Evolutionary conservation across 495 filamentous ascomycete genomes (phyloP), one percentile per base, ranked within the genome.

Genomic region (Monascus purpureus): DNA sequence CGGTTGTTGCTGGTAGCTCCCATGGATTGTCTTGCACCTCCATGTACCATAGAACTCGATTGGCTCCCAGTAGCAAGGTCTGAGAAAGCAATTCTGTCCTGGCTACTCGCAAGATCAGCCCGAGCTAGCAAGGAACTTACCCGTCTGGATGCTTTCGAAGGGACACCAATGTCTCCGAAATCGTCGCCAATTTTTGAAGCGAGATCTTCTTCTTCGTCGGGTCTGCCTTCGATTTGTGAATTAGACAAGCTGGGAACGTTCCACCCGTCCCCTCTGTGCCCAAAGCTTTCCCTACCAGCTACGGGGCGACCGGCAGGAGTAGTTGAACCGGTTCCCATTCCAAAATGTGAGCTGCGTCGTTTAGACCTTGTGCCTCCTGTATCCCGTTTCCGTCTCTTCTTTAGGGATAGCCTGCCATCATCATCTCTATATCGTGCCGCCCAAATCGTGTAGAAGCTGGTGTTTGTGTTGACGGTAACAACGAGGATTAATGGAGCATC

Each of bases 71-170:
- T 61, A 35, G 63, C 63, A 26, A 80, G 71, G 31, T 87, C 83
- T 8, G 72, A 67, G 45, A 88, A 90, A 13, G 73, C 69, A 2
- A 77, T 63, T 32, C 80, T 68, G 34, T 87, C 82, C 29, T 84
- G 80, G 13, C 71, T 73, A 15, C 63, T 76, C 0, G 83, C 88
- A 8, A 95, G 59, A 47, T 96, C 88, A 13, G 86, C 79, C 41
- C 88, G 68, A n/a, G 90, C 82, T 32, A 96, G 69, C 37, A 96
- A 63, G 22, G 90, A 95, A 52, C 90, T 96, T 13, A 96, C 84
- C 17, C 90, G 70, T 18, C 90, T 69, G 8, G 84, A 90, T 25
- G 83, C 75, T 50, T 81, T 75, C 13, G 72, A 63, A 3, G 76
- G 74, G 12, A 72, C 72, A 24, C 75, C 68, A 17, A 73, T 68